Evolutionary conservation across 306 rosid genomes (phyloP).

Genomic region (Lathyrus tuberosus): DNA sequence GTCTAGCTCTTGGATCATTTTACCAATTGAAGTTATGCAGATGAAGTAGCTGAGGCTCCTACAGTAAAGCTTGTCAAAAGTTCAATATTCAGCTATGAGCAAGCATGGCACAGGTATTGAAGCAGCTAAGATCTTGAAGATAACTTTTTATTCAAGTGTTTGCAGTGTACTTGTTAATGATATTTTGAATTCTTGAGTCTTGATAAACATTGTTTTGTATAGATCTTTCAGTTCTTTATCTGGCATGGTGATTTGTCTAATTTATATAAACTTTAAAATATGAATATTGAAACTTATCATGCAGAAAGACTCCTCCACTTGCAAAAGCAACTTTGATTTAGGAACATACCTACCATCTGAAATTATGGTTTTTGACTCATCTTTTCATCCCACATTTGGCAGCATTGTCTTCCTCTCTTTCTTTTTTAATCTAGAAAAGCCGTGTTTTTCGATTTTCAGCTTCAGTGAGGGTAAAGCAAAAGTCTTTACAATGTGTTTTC

Average conservation of each 20-base stretch:
- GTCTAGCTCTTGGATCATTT: conserved; percentile 40
- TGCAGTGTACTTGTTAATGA: conserved; percentile 3
- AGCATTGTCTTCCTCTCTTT: conserved; percentile 9
- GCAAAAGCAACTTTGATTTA: conserved; percentile 14
- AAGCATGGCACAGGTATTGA: conserved; percentile 96
- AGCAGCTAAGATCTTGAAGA: conserved; percentile 34
- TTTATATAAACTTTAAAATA: conserved; percentile 22
- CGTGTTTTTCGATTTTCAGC: not conserved
- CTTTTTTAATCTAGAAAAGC: conserved; percentile 1
- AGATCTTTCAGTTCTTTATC: conserved; percentile 23
- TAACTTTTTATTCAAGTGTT: conserved; percentile 19
- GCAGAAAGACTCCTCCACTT: not conserved
- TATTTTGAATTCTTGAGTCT: conserved; percentile 28
- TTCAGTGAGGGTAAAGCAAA: conserved; percentile 23
- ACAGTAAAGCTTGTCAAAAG: conserved; percentile 87
- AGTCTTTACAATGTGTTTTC: conserved; percentile 9
- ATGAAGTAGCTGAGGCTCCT: conserved; percentile 64
- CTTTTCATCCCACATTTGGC: not conserved
- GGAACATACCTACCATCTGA: conserved; percentile 25
- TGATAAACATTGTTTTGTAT: conserved; percentile 13
- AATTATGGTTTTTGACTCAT: conserved; percentile 7
- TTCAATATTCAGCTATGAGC: conserved; percentile 94
- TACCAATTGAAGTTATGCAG: conserved; percentile 60
- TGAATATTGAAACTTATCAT: conserved; percentile 30
- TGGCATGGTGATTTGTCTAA: conserved; percentile 28